phyloP scores from a whole-genome alignment of 1,139 yeast species.

The Candida dubliniensis region DNA sequence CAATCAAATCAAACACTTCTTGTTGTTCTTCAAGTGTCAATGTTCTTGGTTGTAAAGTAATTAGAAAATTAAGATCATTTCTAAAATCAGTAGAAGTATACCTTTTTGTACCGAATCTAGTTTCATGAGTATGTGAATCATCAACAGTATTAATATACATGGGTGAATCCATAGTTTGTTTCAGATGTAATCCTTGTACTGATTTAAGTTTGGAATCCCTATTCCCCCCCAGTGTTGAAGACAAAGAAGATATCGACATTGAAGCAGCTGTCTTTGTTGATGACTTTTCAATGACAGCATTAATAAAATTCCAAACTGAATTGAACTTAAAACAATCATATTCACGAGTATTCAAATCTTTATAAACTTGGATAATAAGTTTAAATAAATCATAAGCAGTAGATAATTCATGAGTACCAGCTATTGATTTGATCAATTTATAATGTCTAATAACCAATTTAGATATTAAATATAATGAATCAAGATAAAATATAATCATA shows the following conservation, averaged over 20 bases:
- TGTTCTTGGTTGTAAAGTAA: slow-evolving; percentile 12
- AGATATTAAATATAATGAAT: slow-evolving; percentile 39
- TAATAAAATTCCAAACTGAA: slow-evolving; percentile 40
- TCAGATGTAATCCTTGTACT: slow-evolving; percentile 9
- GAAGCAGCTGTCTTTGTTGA: background rate
- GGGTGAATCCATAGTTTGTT: slow-evolving; percentile 38
- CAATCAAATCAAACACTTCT: slow-evolving; percentile 17
- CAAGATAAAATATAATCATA: slow-evolving; percentile 42
- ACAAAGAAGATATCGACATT: no score
- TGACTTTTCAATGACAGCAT: slow-evolving; percentile 28
- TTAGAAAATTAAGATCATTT: slow-evolving; percentile 26
- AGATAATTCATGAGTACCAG: slow-evolving; percentile 28
- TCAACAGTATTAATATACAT: slow-evolving; percentile 28
- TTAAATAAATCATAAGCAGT: slow-evolving; percentile 39
- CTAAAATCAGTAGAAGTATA: slow-evolving; percentile 29
- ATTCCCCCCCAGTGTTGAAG: no score
- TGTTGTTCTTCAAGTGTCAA: slow-evolving; percentile 21
- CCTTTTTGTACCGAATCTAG: slow-evolving; percentile 5
- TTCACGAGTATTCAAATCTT: slow-evolving; percentile 36
- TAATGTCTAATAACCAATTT: slow-evolving; percentile 37
- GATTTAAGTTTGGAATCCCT: background rate
- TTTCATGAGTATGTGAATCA: slow-evolving; percentile 11
- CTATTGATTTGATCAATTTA: slow-evolving; percentile 37
- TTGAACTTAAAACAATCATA: slow-evolving; percentile 33
- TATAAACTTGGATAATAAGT: slow-evolving; percentile 33